Conservation (phyloP, 1,284 basidiomycete species). For the Erythrobasidium hasegawianum region DNA sequence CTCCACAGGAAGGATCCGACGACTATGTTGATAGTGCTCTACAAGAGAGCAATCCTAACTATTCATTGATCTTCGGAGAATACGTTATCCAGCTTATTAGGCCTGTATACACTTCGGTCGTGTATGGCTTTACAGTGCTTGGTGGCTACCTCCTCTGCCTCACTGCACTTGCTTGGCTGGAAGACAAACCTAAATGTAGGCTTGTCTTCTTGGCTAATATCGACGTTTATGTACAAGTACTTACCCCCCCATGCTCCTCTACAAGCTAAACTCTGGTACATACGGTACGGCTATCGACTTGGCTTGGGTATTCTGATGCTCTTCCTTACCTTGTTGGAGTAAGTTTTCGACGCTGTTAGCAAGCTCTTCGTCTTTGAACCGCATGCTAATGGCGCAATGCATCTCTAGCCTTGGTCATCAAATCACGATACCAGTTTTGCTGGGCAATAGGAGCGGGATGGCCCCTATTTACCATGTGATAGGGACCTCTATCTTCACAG, state of each 20-base stretch:
- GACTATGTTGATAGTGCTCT: neutral
- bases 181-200: neutral
- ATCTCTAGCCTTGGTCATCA: neutral
- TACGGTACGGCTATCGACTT: neutral
- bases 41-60: neutral
- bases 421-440: neutral
- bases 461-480: neutral
- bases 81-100: neutral
- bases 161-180: neutral
- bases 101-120: neutral
- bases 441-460: neutral
- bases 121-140: neutral
- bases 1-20: neutral
- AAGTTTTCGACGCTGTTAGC: neutral
- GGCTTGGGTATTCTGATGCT: conserved; percentile 1
- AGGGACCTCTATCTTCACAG: neutral
- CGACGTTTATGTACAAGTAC: too few relatives aligned
- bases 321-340: neutral
- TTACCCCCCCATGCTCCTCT: neutral
- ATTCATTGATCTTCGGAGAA: neutral
- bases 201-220: neutral
- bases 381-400: too few relatives aligned
- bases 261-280: neutral
- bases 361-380: too few relatives aligned
- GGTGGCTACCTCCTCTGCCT: neutral